Percentiles rank a stretch among this genome's conserved stretches.
phyloP scores from a whole-genome alignment of 2,329 filamentous ascomycete species.

The Hymenotorrendiella dingleyae region DNA sequence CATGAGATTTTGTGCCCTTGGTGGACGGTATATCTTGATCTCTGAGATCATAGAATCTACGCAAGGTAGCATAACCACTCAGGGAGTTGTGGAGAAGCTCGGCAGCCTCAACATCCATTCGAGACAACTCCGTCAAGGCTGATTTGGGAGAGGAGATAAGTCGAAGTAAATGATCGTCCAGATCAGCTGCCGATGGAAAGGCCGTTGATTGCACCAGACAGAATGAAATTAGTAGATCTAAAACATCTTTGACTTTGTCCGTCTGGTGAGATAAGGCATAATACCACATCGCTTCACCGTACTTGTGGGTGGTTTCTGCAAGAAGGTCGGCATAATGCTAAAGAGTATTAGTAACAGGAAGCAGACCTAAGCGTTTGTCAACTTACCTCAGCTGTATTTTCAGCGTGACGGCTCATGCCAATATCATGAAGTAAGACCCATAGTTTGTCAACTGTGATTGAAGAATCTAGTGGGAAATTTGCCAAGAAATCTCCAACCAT shows the following conservation, averaged over 20 bases:
- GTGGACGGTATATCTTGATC: conserved; percentile 52
- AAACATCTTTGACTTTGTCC: conserved; percentile 74
- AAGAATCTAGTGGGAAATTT: conserved; percentile 65
- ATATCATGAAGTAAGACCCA: conserved; percentile 72
- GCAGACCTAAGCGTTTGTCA: background rate
- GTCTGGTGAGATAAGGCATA: conserved; percentile 79
- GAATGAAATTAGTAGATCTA: conserved; percentile 81
- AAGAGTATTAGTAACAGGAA: conserved; percentile 18
- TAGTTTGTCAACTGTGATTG: conserved; percentile 72
- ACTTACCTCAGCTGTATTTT: conserved; percentile 75
- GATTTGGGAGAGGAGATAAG: conserved; percentile 67
- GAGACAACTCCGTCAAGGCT: conserved; percentile 65
- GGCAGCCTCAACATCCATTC: conserved; percentile 73
- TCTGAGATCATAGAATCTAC: conserved; percentile 84
- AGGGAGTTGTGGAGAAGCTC: conserved; percentile 78
- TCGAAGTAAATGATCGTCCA: conserved; percentile 66
- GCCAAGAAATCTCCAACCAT: conserved; percentile 68
- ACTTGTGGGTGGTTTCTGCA: conserved; percentile 65
- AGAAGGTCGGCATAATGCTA: conserved; percentile 81
- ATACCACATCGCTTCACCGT: conserved; percentile 83
- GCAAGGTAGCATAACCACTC: conserved; percentile 86
- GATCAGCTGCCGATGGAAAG: conserved; percentile 64
- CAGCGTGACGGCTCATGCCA: conserved; percentile 71
- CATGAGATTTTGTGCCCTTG: conserved; percentile 34
- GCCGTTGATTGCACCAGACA: conserved; percentile 79